A percentile compares a stretch with the other conserved stretches of the same genome.
phyloP scores from a whole-genome alignment of 2,329 filamentous ascomycete species.

The Aspergillus sp. region DNA sequence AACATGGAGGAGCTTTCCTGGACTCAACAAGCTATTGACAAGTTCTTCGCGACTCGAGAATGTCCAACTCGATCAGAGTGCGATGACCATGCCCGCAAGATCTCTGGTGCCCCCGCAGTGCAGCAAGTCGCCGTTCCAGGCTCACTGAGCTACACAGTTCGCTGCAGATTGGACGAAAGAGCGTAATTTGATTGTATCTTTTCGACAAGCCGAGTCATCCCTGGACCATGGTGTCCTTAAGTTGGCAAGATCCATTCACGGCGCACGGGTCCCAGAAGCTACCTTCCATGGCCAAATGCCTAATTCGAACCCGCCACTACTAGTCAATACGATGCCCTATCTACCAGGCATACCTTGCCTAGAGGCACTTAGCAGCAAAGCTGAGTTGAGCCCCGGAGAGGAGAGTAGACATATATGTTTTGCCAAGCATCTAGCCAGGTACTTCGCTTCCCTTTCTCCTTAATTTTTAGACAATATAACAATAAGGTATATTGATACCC shows the following conservation, averaged over 20 bases:
- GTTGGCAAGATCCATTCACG: constrained; percentile 2
- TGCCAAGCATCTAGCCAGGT: constrained; percentile 5
- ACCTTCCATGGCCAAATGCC: constrained; percentile 1
- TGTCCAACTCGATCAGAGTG: constrained; percentile 7
- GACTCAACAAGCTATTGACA: constrained; percentile 6
- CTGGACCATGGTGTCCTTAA: not conserved
- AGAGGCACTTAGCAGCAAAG: not conserved
- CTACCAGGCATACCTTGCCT: constrained; percentile 1
- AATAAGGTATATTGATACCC: constrained; percentile 1
- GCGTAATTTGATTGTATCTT: constrained; percentile 1
- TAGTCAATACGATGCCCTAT: constrained; percentile 4
- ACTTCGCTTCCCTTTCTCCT: not conserved
- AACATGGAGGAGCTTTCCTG: not conserved
- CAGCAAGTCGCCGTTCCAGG: constrained; percentile 9
- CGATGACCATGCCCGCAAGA: constrained; percentile 10
- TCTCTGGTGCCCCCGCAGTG: constrained; percentile 6
- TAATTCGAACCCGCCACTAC: constrained; percentile 1
- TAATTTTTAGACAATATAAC: not conserved
- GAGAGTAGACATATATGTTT: constrained; percentile 2
- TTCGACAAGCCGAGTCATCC: constrained; percentile 1
- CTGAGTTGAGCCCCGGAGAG: constrained; percentile 1
- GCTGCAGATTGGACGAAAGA: not conserved
- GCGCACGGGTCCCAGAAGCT: not conserved
- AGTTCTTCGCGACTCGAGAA: constrained; percentile 4
- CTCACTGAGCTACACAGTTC: constrained; percentile 10